Evolutionary conservation across 257 asterid genomes (phyloP), one percentile per base, ranked within the genome.

Genomic region (Fraxinus cuspidata): DNA sequence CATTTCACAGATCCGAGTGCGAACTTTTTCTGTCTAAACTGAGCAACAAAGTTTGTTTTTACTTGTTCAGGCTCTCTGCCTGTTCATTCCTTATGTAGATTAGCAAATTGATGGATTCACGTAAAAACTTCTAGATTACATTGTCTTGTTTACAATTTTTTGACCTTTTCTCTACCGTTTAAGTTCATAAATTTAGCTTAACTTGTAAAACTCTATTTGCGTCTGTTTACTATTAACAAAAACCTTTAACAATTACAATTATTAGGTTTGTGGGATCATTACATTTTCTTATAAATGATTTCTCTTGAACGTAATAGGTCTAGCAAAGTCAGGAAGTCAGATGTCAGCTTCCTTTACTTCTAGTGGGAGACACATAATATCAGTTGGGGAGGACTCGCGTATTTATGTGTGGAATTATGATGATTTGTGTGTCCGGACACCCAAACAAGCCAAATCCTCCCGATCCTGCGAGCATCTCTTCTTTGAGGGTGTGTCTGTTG

Each of bases 321-420:
- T 75, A 72, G 19, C 87, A 40, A 94, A 88, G 81, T 91, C 97
- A 1, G 92, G 97, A 31, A 70, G 88, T 71, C 97, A 91, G 76
- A 80, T 78, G 83, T 90, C 91, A 0, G 96, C 97, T 47, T 87
- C 98, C 19, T 86, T 89, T 13, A 84, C 94, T 71, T 78, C 96
- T 12, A 84, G 81, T 0, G 92, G 96, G 9, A 82, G 76, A 23
- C 94, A 94, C 86, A 85, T 94, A 65, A 69, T 94, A 70, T 94
- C 98, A 3, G 86, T 90, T 23, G 97, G 97, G 42, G 92, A 89
- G 58, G 96, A 92, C 68, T 94, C 97, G 0, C 90, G 84, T 0
- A 34, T 94, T 1, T 94, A 92, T 69, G 2, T 94, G 12, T 92
- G 98, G 98, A 87, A 89, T 75, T 77, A 90, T 53, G 85, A 87